Evolutionary conservation across 306 rosid species (phyloP).

Genomic region (Astragalus glycyphyllos): DNA sequence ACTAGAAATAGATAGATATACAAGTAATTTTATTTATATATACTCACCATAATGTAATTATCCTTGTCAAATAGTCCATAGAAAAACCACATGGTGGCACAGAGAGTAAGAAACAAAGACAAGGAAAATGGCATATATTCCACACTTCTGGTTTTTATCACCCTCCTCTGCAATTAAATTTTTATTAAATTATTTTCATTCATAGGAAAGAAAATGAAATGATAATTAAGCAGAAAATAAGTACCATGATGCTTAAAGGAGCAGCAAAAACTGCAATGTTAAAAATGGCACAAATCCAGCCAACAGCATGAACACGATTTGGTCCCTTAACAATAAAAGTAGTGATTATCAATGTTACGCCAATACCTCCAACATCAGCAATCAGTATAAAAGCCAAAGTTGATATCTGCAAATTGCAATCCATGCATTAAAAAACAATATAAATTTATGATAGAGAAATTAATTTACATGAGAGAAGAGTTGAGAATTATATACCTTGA

Average conservation of each 20-base stretch:
- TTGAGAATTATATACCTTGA: slow-evolving; percentile 48
- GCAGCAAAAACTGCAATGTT: slow-evolving; percentile 76
- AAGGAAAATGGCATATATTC: slow-evolving; percentile 74
- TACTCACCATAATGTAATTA: slow-evolving; percentile 58
- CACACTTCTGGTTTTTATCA: slow-evolving; percentile 67
- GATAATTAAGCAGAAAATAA: background rate
- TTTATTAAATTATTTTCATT: background rate
- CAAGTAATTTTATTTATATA: too few species aligned
- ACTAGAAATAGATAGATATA: background rate
- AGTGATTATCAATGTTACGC: slow-evolving; percentile 45
- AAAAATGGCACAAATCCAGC: slow-evolving; percentile 65
- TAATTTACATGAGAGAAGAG: background rate
- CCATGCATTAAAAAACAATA: too few species aligned
- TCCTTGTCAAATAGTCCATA: slow-evolving; percentile 65
- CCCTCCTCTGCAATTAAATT: slow-evolving; percentile 60
- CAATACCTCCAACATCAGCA: slow-evolving; percentile 46
- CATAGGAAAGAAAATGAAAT: background rate
- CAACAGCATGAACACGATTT: slow-evolving; percentile 51
- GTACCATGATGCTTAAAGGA: slow-evolving; percentile 77
- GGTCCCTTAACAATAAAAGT: slow-evolving; percentile 43
- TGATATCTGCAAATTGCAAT: slow-evolving; percentile 50
- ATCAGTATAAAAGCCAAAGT: slow-evolving; percentile 51
- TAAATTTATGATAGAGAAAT: too few species aligned
- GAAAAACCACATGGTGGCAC: slow-evolving; percentile 74
- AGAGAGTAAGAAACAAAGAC: slow-evolving; percentile 63